Conservation (phyloP, 2,329 filamentous ascomycete species). For the Fusarium cyanostomum region DNA sequence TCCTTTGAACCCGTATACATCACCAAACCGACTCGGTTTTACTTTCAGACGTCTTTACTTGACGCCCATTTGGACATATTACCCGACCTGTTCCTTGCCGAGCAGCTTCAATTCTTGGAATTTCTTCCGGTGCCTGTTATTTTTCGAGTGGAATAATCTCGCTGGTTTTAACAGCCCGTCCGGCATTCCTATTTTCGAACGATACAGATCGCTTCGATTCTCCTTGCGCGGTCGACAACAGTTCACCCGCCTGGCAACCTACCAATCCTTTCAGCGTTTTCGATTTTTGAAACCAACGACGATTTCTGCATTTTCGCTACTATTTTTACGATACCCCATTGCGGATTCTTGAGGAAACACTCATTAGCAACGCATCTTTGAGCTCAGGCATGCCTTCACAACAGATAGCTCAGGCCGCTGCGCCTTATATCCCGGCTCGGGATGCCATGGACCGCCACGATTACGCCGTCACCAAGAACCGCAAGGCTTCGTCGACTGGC, state of each 20-base stretch:
- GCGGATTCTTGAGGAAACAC: slow-evolving; percentile 31
- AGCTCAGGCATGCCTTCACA: slow-evolving; percentile 59
- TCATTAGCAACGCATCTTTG: slow-evolving; percentile 31
- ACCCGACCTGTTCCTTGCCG: slow-evolving; percentile 16
- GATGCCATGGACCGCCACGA: slow-evolving; percentile 67
- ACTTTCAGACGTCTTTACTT: slow-evolving; percentile 5
- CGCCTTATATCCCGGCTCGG: slow-evolving; percentile 60
- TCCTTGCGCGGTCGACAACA: slow-evolving; percentile 14
- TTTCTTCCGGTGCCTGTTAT: slow-evolving; percentile 34
- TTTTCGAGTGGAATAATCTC: slow-evolving; percentile 42
- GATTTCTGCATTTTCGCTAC: slow-evolving; percentile 10
- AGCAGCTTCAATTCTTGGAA: slow-evolving; percentile 16
- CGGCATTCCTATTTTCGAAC: slow-evolving; percentile 28
- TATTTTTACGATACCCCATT: slow-evolving; percentile 36
- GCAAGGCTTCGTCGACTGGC: slow-evolving; percentile 75
- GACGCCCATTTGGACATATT: slow-evolving; percentile 9
- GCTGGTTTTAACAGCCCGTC: slow-evolving; percentile 38
- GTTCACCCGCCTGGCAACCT: slow-evolving; percentile 8
- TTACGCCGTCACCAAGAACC: slow-evolving; percentile 69
- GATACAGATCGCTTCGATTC: slow-evolving; percentile 32
- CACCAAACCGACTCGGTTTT: slow-evolving; percentile 25
- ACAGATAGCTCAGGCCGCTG: slow-evolving; percentile 56
- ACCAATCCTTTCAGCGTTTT: slow-evolving; percentile 31
- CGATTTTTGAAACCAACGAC: slow-evolving; percentile 29
- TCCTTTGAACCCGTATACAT: slow-evolving; percentile 53